phyloP scores from a whole-genome alignment of 495 filamentous ascomycete genomes.

The Gamarada debralockiae region DNA sequence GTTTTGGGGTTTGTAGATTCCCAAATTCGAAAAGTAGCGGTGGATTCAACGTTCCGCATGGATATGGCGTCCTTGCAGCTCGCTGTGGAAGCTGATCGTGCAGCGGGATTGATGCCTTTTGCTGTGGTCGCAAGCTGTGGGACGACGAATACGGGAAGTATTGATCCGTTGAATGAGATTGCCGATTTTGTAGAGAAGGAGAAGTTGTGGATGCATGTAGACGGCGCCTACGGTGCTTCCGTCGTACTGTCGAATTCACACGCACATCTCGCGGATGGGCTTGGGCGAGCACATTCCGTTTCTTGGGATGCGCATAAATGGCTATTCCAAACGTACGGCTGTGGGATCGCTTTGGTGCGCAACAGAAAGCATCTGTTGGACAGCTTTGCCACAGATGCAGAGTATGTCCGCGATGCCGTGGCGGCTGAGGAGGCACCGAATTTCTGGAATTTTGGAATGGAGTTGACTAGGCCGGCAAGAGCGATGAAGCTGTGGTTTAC shows the following conservation, averaged over 20 bases:
- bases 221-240: constrained; percentile 30
- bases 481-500: constrained; percentile 28
- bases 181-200: neutral
- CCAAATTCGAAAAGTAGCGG: constrained; percentile 21
- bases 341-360: constrained; percentile 20
- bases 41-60: neutral
- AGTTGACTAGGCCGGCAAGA: constrained; percentile 25
- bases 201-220: neutral
- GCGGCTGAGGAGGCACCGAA: constrained; percentile 17
- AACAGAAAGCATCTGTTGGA: constrained; percentile 6
- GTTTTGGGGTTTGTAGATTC: constrained; percentile 21
- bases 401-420: constrained; percentile 15
- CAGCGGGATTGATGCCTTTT: constrained; percentile 19
- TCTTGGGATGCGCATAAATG: constrained; percentile 34
- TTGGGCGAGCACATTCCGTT: constrained; percentile 23
- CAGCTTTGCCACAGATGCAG: constrained; percentile 18
- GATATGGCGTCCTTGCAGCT: neutral
- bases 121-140: constrained; percentile 26
- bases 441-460: constrained; percentile 24
- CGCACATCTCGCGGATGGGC: constrained; percentile 2
- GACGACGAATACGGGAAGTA: constrained; percentile 27
- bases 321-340: constrained; percentile 30
- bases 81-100: constrained; percentile 18
- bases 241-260: constrained; percentile 18
- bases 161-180: constrained; percentile 23